Evolutionary conservation across 2,329 filamentous ascomycete species (phyloP).

Genomic region (Allantophomopsis lycopodina): DNA sequence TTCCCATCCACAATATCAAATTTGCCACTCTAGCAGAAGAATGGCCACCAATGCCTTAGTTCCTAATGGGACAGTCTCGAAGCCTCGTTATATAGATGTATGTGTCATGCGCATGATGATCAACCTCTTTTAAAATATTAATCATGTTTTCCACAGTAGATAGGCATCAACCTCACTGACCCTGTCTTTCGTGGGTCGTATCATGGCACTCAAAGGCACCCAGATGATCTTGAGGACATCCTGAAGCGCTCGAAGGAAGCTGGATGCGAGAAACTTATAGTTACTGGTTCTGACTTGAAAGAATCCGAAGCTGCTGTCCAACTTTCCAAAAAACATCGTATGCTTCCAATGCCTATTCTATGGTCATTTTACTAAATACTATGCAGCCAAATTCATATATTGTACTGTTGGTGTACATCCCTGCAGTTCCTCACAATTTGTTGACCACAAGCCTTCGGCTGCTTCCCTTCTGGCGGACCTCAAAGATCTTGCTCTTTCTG

Average conservation of each 20-base stretch:
- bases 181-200: conserved; percentile 79
- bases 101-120: not conserved
- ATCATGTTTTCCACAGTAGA: conserved; percentile 26
- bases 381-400: conserved; percentile 64
- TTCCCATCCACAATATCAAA: too few species aligned
- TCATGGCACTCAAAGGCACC: conserved; percentile 63
- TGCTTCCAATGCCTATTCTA: conserved; percentile 14
- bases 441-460: conserved; percentile 34
- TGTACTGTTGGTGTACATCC: conserved; percentile 90
- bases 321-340: conserved; percentile 63
- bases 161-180: conserved; percentile 94
- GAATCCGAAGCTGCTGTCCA: conserved; percentile 65
- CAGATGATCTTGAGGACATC: conserved; percentile 62
- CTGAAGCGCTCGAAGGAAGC: conserved; percentile 64
- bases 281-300: conserved; percentile 78
- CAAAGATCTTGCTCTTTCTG: conserved; percentile 45
- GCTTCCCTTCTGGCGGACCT: conserved; percentile 41
- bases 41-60: too few species aligned
- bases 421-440: conserved; percentile 73
- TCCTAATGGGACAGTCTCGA: conserved; percentile 3
- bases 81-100: conserved; percentile 50
- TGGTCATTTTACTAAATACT: conserved; percentile 1
- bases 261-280: conserved; percentile 80
- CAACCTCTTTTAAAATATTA: conserved; percentile 1
- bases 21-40: too few species aligned